Percentiles rank a stretch among this genome's conserved stretches.
Evolutionary conservation across 2,329 filamentous ascomycete species (phyloP).

Genomic region (Lachnum nothofagi): DNA sequence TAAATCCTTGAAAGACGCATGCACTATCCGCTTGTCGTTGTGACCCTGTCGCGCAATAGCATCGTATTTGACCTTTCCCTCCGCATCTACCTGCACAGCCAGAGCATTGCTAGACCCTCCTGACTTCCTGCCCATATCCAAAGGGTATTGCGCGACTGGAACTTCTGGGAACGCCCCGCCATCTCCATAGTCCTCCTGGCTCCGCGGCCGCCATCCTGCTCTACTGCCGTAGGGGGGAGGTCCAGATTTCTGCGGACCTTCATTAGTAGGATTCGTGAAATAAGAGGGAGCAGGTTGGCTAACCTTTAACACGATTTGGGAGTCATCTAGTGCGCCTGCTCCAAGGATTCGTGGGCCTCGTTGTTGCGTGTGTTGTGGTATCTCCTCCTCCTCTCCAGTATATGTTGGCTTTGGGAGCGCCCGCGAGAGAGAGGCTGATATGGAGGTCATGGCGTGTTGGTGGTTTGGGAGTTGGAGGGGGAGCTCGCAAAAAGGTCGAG

Average conservation of each 20-base stretch:
- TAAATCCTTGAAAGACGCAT: constrained; percentile 93
- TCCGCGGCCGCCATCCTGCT: constrained; percentile 82
- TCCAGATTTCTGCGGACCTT: constrained; percentile 57
- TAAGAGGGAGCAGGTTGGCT: constrained; percentile 21
- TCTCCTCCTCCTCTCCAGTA: constrained; percentile 80
- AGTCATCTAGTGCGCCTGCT: constrained; percentile 73
- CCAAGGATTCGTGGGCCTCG: constrained; percentile 79
- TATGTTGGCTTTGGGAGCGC: constrained; percentile 88
- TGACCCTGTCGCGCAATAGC: constrained; percentile 90
- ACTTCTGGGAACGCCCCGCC: constrained; percentile 95
- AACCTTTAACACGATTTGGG: constrained; percentile 75
- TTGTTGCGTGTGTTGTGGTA: constrained; percentile 64
- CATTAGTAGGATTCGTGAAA: constrained; percentile 14
- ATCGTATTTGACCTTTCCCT: constrained; percentile 94
- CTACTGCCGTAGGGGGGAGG: constrained; percentile 86
- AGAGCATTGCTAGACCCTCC: constrained; percentile 73
- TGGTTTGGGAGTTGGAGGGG: constrained; percentile 4
- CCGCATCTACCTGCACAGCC: constrained; percentile 82
- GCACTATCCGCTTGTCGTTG: constrained; percentile 74
- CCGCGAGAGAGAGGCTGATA: constrained; percentile 67
- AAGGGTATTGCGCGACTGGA: constrained; percentile 86
- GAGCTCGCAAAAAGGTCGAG: constrained; percentile 9
- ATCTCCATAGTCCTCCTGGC: constrained; percentile 88
- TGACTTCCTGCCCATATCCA: constrained; percentile 86
- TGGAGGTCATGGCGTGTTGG: constrained; percentile 53